Evolutionary conservation across 164 flowering plant species (phyloP).

Genomic region (Houttuynia cordata): DNA sequence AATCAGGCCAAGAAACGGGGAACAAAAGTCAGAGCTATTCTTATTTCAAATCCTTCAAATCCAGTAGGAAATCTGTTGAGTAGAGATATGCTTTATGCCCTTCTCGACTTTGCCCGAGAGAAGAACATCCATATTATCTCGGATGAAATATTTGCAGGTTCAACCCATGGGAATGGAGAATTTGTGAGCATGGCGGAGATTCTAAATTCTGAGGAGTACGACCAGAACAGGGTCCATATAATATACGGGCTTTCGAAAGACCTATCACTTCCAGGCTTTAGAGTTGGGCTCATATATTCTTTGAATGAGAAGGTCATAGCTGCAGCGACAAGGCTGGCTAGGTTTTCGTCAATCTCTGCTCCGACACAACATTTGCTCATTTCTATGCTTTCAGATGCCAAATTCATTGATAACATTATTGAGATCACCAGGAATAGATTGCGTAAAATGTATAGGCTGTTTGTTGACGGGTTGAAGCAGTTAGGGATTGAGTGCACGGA

Average conservation of each 20-base stretch:
- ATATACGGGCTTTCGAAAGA: constrained; percentile 74
- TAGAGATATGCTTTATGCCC: constrained; percentile 45
- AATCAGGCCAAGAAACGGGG: constrained; percentile 91
- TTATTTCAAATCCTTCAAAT: constrained; percentile 79
- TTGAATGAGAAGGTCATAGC: constrained; percentile 52
- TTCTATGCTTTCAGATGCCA: constrained; percentile 67
- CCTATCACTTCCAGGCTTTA: constrained; percentile 60
- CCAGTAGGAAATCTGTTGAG: constrained; percentile 65
- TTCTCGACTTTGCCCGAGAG: constrained; percentile 83
- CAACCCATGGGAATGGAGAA: constrained; percentile 51
- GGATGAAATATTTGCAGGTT: constrained; percentile 74
- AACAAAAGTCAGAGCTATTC: constrained; percentile 63
- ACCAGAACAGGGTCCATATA: constrained; percentile 65
- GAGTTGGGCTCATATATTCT: constrained; percentile 64
- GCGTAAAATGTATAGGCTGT: constrained; percentile 24
- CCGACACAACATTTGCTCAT: constrained; percentile 58
- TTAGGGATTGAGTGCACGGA: constrained; percentile 56
- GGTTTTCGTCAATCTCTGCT: constrained; percentile 69
- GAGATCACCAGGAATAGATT: constrained; percentile 39
- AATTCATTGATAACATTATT: constrained; percentile 34
- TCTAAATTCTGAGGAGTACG: constrained; percentile 45
- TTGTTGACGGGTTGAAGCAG: constrained; percentile 48
- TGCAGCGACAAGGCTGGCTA: constrained; percentile 57
- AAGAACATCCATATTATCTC: constrained; percentile 85
- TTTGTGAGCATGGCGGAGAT: constrained; percentile 88